Evolutionary conservation across 805 yeast species (phyloP).

Genomic region (Pichia paraexigua): DNA sequence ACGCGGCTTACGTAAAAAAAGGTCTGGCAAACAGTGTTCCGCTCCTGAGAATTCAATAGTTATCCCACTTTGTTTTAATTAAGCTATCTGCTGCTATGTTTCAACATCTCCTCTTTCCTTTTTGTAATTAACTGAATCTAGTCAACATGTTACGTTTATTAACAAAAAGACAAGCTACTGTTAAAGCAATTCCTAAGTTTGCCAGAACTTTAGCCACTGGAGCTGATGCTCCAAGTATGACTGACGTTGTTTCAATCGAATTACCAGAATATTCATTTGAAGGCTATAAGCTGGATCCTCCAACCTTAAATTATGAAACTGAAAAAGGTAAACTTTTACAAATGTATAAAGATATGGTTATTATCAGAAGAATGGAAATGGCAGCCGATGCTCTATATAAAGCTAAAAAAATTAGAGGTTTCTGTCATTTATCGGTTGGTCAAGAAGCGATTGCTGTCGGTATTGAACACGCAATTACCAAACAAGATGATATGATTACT

Average conservation of each 20-base stretch:
- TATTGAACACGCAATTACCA: slow-evolving; percentile 87
- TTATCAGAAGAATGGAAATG: slow-evolving; percentile 97
- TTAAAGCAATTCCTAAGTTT: slow-evolving; percentile 3
- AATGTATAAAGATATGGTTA: slow-evolving; percentile 95
- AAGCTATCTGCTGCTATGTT: background rate
- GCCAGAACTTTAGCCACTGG: slow-evolving; percentile 25
- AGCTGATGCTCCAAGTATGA: slow-evolving; percentile 13
- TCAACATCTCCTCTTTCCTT: background rate
- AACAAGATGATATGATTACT: slow-evolving; percentile 83
- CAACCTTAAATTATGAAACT: slow-evolving; percentile 66
- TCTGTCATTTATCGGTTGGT: slow-evolving; percentile 97
- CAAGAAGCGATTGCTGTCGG: slow-evolving; percentile 99
- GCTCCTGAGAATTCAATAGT: background rate
- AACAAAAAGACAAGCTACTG: slow-evolving; percentile 7
- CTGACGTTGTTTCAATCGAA: slow-evolving; percentile 35
- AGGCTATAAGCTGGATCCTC: slow-evolving; percentile 71
- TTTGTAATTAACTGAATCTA: background rate
- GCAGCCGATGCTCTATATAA: slow-evolving; percentile 96
- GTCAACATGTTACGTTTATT: slow-evolving; percentile 11
- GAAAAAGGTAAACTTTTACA: slow-evolving; percentile 72
- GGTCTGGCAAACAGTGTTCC: background rate
- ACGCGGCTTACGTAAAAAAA: background rate
- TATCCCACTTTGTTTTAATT: background rate
- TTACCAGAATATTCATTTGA: slow-evolving; percentile 80
- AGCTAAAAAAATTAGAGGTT: slow-evolving; percentile 97